These are phyloP conservation scores for Gymnopus androsaceus DNA, from an alignment of 1,284 basidiomycete species.

Conservation along the genomic window DNA sequence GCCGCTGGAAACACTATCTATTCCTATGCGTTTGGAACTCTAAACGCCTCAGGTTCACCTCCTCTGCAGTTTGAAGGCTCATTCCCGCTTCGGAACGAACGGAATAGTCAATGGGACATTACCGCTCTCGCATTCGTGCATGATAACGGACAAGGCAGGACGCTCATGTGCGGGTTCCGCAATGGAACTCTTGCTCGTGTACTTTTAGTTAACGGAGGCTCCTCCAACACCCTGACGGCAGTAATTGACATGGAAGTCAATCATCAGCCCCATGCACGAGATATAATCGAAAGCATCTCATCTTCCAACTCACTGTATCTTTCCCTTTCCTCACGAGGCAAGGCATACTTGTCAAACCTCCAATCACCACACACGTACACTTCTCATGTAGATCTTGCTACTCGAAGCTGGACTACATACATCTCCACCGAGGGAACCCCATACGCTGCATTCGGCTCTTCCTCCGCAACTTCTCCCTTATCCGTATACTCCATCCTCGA, in stretches of 20 bases:
- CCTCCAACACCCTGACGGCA: conserved; percentile 18
- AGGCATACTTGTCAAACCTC: conserved; percentile 41
- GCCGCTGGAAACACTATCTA: conserved; percentile 62
- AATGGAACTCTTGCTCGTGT: conserved; percentile 59
- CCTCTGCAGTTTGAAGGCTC: conserved; percentile 51
- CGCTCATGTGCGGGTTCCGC: conserved; percentile 61
- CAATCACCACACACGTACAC: conserved; percentile 28
- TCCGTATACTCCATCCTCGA: conserved; percentile 54
- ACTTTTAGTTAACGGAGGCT: conserved; percentile 31
- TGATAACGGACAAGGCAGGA: conserved; percentile 49
- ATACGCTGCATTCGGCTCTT: conserved; percentile 70
- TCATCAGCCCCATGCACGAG: conserved; percentile 27
- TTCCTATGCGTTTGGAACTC: conserved; percentile 53
- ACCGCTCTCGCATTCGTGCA: conserved; percentile 47
- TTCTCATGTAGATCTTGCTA: conserved; percentile 43
- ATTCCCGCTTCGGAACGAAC: conserved; percentile 40
- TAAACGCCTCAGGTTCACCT: conserved; percentile 36
- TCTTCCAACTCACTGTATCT: conserved; percentile 45
- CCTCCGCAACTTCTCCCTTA: conserved; percentile 55
- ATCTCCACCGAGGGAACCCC: conserved; percentile 51
- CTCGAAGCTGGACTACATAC: conserved; percentile 62
- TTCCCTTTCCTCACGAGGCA: conserved; percentile 58
- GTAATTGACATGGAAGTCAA: conserved; percentile 22
- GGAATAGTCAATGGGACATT: conserved; percentile 50
- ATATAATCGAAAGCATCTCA: conserved; percentile 59